phyloP scores from a whole-genome alignment of 805 yeast genomes.

The Brettanomyces sp. region DNA sequence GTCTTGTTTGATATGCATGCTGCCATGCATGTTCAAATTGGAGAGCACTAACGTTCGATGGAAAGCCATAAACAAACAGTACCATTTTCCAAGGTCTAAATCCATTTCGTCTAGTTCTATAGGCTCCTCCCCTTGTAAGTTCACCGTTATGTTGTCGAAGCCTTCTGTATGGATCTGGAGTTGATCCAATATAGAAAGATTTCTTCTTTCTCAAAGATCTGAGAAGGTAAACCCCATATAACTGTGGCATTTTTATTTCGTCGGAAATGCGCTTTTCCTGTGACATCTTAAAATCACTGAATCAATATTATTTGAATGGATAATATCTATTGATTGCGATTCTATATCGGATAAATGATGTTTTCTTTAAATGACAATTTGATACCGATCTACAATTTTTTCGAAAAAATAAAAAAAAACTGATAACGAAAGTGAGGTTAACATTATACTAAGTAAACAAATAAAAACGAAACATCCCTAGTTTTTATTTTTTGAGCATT shows the following conservation, averaged over 20 bases:
- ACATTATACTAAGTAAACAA: no score
- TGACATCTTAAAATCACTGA: no score
- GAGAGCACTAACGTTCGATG: slow-evolving; percentile 56
- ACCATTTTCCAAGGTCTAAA: slow-evolving; percentile 71
- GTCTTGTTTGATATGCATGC: slow-evolving; percentile 58
- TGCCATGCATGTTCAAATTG: slow-evolving; percentile 86
- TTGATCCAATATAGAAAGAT: slow-evolving; percentile 71
- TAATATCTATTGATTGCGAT: background rate
- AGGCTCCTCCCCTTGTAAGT: slow-evolving; percentile 57
- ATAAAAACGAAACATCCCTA: no score
- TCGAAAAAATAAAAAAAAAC: no score
- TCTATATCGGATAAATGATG: background rate
- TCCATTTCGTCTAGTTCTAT: slow-evolving; percentile 45
- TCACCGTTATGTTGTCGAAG: slow-evolving; percentile 76
- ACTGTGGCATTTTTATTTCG: slow-evolving; percentile 22
- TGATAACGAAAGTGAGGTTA: no score
- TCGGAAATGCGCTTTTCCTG: no score
- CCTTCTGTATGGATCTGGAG: slow-evolving; percentile 63
- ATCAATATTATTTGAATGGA: no score
- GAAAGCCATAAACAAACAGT: slow-evolving; percentile 59
- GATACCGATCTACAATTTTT: no score
- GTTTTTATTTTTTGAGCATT: background rate
- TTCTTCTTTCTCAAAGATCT: slow-evolving; percentile 48
- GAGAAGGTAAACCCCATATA: slow-evolving; percentile 67
- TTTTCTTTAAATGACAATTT: background rate